phyloP scores from a whole-genome alignment of 2,329 filamentous ascomycete species.

The Venturia carpophila region DNA sequence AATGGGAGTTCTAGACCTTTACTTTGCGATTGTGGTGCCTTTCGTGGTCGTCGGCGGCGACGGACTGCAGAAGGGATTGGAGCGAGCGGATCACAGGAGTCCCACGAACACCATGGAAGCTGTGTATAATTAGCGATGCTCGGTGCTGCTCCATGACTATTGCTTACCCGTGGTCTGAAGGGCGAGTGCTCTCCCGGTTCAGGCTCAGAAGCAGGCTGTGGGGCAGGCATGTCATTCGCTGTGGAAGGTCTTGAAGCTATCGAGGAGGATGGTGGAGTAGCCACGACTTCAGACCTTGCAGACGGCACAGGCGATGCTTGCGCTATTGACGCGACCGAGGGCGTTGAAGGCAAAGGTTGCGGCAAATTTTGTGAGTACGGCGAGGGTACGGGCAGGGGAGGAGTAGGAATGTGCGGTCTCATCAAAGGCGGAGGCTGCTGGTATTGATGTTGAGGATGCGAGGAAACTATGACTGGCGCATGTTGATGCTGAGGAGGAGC shows the following conservation, averaged over 20 bases:
- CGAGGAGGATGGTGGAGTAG: slow-evolving; percentile 28
- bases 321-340: slow-evolving; percentile 29
- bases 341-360: slow-evolving; percentile 26
- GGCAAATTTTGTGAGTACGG: slow-evolving; percentile 19
- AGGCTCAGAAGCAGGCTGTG: background rate
- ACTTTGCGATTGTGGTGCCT: slow-evolving; percentile 23
- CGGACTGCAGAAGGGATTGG: slow-evolving; percentile 47
- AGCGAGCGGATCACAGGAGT: background rate
- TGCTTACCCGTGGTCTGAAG: background rate
- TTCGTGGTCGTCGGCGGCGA: slow-evolving; percentile 39
- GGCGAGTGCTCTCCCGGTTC: background rate
- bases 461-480: slow-evolving; percentile 40
- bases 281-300: slow-evolving; percentile 18
- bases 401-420: slow-evolving; percentile 27
- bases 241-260: slow-evolving; percentile 28
- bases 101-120: slow-evolving; percentile 52
- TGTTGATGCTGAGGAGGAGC: slow-evolving; percentile 27
- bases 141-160: background rate
- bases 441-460: slow-evolving; percentile 35
- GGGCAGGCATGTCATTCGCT: background rate
- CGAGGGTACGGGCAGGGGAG: slow-evolving; percentile 19
- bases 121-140: slow-evolving; percentile 22
- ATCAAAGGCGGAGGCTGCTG: slow-evolving; percentile 28
- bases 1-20: slow-evolving; percentile 43
- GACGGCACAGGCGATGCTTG: slow-evolving; percentile 24